Evolutionary conservation across 169 alveolate species (phyloP).

Genomic region (Cryptosporidium muris): DNA sequence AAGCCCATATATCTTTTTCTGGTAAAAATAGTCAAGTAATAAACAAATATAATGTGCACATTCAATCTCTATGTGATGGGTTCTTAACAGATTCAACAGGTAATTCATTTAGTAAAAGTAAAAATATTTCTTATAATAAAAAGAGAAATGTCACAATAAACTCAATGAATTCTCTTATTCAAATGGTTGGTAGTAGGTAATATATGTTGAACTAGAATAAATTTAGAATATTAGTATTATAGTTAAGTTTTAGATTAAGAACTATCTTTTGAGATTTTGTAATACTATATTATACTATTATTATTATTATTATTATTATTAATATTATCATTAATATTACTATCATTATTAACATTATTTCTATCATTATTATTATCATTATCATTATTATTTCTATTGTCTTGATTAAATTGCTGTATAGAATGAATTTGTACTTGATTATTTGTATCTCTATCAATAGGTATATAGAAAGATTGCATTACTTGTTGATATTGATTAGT

Average conservation of each 20-base stretch:
- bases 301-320: neutral
- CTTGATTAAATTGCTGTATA: too few relatives aligned
- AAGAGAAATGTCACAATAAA: constrained; percentile 13
- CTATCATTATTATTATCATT: neutral
- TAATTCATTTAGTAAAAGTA: too few relatives aligned
- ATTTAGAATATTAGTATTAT: neutral
- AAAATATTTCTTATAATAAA: neutral
- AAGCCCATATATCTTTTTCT: neutral
- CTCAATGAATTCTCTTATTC: constrained; percentile 42
- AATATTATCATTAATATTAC: neutral
- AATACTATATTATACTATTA: neutral
- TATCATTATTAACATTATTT: neutral
- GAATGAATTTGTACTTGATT: too few relatives aligned
- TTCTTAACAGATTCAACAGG: constrained; percentile 1
- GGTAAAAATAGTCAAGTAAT: neutral
- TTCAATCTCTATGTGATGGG: constrained; percentile 64
- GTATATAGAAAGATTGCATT: too few relatives aligned
- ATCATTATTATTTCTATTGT: neutral
- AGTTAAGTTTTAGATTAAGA: neutral
- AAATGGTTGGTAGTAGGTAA: constrained; percentile 15
- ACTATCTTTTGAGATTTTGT: neutral
- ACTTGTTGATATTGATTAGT: too few relatives aligned
- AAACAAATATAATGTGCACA: constrained; percentile 6
- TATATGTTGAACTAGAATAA: neutral
- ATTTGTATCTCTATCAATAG: too few relatives aligned